Conservation (phyloP, 192 early-diverging fungal genomes). For the Pilobolus umbonatus region DNA sequence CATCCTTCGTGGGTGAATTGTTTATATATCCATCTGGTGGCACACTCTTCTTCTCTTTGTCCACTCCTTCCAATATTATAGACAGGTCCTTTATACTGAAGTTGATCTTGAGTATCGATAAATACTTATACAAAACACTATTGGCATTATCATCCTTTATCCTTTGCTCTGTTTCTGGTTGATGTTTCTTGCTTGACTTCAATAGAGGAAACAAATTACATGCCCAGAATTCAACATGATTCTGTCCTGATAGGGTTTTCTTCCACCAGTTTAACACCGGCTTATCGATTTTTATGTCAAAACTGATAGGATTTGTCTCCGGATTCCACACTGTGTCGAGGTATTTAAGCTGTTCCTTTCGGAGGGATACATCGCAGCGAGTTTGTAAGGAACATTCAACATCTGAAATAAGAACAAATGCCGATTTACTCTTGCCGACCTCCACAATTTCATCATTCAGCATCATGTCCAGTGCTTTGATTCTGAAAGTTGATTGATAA, state of each 20-base stretch:
- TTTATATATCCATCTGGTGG: conserved; percentile 25
- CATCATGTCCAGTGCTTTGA: not conserved
- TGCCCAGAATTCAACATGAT: conserved; percentile 3
- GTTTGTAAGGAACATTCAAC: not conserved
- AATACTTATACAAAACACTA: not conserved
- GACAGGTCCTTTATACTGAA: conserved; percentile 1
- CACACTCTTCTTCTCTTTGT: conserved; percentile 7
- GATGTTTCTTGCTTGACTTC: too few species aligned
- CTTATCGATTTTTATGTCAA: not conserved
- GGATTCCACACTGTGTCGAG: not conserved
- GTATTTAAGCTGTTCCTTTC: not conserved
- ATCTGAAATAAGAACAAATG: not conserved
- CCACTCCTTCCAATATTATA: conserved; percentile 9
- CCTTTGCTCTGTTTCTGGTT: not conserved
- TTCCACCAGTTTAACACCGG: conserved; percentile 10
- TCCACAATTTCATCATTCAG: not conserved
- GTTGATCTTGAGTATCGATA: not conserved
- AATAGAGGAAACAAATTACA: not conserved
- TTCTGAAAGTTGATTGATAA: not conserved
- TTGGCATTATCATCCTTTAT: not conserved
- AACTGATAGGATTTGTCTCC: not conserved
- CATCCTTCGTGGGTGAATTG: conserved; percentile 28
- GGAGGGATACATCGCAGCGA: not conserved
- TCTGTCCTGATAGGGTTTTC: not conserved
- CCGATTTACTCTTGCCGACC: not conserved